Percentiles rank a stretch among this genome's conserved stretches.
Conservation (phyloP, 2,329 filamentous ascomycete species). For the Fusarium kyushuense region DNA sequence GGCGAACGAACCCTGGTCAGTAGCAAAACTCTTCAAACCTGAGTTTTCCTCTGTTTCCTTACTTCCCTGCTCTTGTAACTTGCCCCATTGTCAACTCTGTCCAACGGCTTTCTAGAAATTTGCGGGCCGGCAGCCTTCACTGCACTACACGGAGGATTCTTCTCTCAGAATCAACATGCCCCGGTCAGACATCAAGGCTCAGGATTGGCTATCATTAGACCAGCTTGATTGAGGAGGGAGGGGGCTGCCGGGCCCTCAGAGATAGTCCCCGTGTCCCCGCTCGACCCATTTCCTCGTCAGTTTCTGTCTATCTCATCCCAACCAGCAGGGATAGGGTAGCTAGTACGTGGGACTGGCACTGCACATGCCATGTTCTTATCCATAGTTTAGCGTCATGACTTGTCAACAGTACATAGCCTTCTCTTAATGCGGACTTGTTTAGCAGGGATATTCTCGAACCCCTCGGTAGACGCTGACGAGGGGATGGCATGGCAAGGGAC, state of each 20-base stretch:
- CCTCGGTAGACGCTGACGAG: constrained; percentile 53
- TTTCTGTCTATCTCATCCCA: constrained; percentile 46
- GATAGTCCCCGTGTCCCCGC: constrained; percentile 50
- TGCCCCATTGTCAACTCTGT: constrained; percentile 42
- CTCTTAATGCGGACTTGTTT: constrained; percentile 38
- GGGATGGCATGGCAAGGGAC: constrained; percentile 45
- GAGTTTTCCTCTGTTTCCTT: constrained; percentile 46
- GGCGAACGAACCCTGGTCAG: constrained; percentile 40
- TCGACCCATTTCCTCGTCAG: constrained; percentile 44
- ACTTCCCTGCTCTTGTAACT: constrained; percentile 38
- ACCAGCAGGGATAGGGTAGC: constrained; percentile 42
- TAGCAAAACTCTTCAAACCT: constrained; percentile 45
- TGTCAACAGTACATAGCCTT: constrained; percentile 48
- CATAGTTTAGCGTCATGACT: constrained; percentile 42
- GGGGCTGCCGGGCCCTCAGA: constrained; percentile 48
- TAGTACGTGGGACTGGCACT: constrained; percentile 40
- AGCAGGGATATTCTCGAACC: constrained; percentile 48
- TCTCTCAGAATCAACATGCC: constrained; percentile 46
- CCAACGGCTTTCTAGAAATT: constrained; percentile 53
- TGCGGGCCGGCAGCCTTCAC: constrained; percentile 45
- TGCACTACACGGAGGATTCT: constrained; percentile 50
- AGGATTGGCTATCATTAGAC: constrained; percentile 45
- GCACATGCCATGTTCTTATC: constrained; percentile 41
- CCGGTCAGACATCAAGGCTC: constrained; percentile 43
- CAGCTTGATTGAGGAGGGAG: constrained; percentile 44